Evolutionary conservation across 2,329 filamentous ascomycete species (phyloP).

Genomic region (Elsinoe batatas): DNA sequence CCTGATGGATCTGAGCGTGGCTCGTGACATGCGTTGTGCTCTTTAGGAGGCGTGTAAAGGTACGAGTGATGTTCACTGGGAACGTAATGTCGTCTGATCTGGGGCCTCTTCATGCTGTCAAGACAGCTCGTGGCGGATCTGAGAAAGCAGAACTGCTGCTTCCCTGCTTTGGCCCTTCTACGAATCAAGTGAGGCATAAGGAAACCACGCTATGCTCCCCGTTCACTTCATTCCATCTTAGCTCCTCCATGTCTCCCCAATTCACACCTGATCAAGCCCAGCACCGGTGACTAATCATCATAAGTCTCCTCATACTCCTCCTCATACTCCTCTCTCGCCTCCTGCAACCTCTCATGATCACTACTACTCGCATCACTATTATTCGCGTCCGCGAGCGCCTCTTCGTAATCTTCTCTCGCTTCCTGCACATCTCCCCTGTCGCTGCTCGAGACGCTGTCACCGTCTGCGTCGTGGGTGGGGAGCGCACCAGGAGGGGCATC

Average conservation of each 20-base stretch:
- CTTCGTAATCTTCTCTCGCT: conserved; percentile 36
- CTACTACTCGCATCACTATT: conserved; percentile 35
- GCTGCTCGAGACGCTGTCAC: conserved; percentile 18
- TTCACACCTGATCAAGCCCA: not conserved
- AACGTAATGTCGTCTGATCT: too few species aligned
- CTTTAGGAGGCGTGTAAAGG: too few species aligned
- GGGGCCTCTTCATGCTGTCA: too few species aligned
- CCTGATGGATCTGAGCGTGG: too few species aligned
- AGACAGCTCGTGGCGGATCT: not conserved
- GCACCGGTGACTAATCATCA: conserved; percentile 13
- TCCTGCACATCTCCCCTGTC: conserved; percentile 31
- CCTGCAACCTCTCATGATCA: conserved; percentile 43
- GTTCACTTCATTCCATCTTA: not conserved
- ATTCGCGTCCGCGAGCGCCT: conserved; percentile 28
- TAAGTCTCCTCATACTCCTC: conserved; percentile 42
- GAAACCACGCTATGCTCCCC: not conserved
- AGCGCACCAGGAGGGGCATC: conserved; percentile 12
- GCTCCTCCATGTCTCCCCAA: not conserved
- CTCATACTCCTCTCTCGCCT: conserved; percentile 43
- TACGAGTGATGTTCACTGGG: too few species aligned
- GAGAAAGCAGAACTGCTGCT: not conserved
- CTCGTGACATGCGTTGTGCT: too few species aligned
- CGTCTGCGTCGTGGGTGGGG: conserved; percentile 15
- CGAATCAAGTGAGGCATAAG: not conserved
- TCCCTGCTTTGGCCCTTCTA: not conserved